These are phyloP conservation scores for Sinapis alba DNA, from an alignment of 441 rosid species.

Conservation along the genomic window DNA sequence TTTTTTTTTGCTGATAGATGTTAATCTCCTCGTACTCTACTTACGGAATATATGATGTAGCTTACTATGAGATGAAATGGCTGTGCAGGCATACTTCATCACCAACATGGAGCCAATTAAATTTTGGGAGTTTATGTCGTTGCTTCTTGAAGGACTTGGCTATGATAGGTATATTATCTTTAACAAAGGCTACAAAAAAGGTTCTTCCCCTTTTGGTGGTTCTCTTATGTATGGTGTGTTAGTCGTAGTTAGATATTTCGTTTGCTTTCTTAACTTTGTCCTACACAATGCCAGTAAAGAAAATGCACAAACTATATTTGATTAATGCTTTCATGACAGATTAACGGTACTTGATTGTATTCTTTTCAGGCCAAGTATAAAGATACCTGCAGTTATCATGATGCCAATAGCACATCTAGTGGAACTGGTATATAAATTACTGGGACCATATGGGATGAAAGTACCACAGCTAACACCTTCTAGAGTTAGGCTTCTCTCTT, in stretches of 20 bases:
- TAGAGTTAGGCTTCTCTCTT: constrained; percentile 79
- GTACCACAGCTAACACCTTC: constrained; percentile 93
- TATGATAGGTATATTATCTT: constrained; percentile 62
- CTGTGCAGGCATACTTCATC: constrained; percentile 81
- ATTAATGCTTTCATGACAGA: background rate
- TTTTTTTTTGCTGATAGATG: background rate
- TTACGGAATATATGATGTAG: background rate
- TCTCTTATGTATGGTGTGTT: background rate
- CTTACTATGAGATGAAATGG: constrained; percentile 16
- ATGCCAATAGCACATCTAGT: constrained; percentile 89
- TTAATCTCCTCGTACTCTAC: background rate
- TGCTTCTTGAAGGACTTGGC: constrained; percentile 81
- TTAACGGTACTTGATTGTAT: background rate
- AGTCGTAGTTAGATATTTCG: background rate
- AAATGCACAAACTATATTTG: background rate
- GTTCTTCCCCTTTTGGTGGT: constrained; percentile 8
- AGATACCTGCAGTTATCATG: constrained; percentile 72
- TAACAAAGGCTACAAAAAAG: background rate
- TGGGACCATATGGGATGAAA: constrained; percentile 92
- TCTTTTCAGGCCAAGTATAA: constrained; percentile 79
- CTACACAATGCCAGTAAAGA: background rate
- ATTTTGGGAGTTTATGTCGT: constrained; percentile 90
- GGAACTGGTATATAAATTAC: constrained; percentile 62
- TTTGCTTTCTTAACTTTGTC: background rate
- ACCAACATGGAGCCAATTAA: constrained; percentile 88